These are phyloP conservation scores for Acacia acuminata DNA, from an alignment of 306 rosid species.

Conservation along the genomic window DNA sequence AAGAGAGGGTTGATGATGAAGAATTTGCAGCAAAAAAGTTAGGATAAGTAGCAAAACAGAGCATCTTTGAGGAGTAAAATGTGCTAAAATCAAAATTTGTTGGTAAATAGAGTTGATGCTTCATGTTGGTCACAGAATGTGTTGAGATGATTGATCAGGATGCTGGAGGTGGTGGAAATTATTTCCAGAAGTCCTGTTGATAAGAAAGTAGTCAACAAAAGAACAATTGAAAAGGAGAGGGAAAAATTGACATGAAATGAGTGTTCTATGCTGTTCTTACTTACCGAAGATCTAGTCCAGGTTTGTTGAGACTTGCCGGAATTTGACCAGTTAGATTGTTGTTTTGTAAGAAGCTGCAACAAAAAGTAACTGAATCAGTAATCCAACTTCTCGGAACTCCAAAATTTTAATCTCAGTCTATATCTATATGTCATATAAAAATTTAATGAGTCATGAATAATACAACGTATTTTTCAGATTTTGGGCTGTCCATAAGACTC, in stretches of 20 bases:
- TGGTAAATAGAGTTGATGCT: conserved; percentile 9
- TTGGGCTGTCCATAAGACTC: not conserved
- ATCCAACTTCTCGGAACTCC: not conserved
- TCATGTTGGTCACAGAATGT: conserved; percentile 26
- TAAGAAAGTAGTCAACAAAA: conserved; percentile 37
- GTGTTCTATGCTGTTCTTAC: conserved; percentile 15
- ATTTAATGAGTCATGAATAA: not conserved
- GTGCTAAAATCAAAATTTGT: conserved; percentile 29
- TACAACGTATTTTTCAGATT: not conserved
- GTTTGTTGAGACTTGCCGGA: conserved; percentile 64
- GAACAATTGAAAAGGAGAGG: not conserved
- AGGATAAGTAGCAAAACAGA: not conserved
- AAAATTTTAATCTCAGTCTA: not conserved
- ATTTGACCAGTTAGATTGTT: conserved; percentile 81
- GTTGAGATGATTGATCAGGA: conserved; percentile 41
- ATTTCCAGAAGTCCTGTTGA: conserved; percentile 73
- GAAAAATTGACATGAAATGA: not conserved
- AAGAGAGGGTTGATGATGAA: conserved; percentile 30
- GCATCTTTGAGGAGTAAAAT: conserved; percentile 3
- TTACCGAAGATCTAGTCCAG: conserved; percentile 68
- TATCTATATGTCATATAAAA: no score
- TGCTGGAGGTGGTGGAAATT: conserved; percentile 57
- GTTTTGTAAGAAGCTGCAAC: conserved; percentile 77
- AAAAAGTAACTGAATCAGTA: conserved; percentile 35
- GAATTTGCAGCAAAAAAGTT: conserved; percentile 35